These are phyloP conservation scores for Onygenales sp. DNA, from an alignment of 2,329 filamentous ascomycete genomes.

Conservation along the genomic window DNA sequence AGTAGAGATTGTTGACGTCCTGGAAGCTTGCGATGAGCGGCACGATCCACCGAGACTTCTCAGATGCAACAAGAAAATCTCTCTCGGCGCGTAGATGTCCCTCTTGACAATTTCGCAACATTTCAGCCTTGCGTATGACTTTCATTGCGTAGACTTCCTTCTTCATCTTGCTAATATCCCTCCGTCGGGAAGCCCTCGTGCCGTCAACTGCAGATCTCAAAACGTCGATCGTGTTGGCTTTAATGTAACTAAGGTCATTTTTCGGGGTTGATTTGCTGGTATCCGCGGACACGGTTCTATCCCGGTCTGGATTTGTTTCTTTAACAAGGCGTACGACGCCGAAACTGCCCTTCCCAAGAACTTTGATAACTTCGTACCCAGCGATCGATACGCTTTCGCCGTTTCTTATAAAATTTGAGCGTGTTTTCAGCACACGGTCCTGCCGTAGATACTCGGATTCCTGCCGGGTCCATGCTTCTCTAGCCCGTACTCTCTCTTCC, in stretches of 20 bases:
- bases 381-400: constrained; percentile 45
- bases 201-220: constrained; percentile 16
- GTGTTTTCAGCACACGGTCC: constrained; percentile 58
- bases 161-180: constrained; percentile 21
- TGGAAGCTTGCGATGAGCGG: constrained; percentile 84
- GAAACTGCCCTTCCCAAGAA: constrained; percentile 89
- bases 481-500: constrained; percentile 46
- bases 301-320: constrained; percentile 39
- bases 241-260: constrained; percentile 10
- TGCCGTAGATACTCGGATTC: constrained; percentile 71
- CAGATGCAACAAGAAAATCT: constrained; percentile 81
- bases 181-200: constrained; percentile 18
- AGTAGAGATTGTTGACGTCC: constrained; percentile 71
- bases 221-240: constrained; percentile 11
- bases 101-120: constrained; percentile 85
- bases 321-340: constrained; percentile 81
- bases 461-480: constrained; percentile 51
- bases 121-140: constrained; percentile 85
- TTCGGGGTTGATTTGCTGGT: constrained; percentile 10
- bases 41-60: constrained; percentile 84
- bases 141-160: constrained; percentile 88
- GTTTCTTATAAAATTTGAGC: constrained; percentile 36
- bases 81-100: constrained; percentile 84
- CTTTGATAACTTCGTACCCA: constrained; percentile 70
- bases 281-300: constrained; percentile 4